Conservation (phyloP, 208 protist species). For the Trypanosoma vivax region DNA sequence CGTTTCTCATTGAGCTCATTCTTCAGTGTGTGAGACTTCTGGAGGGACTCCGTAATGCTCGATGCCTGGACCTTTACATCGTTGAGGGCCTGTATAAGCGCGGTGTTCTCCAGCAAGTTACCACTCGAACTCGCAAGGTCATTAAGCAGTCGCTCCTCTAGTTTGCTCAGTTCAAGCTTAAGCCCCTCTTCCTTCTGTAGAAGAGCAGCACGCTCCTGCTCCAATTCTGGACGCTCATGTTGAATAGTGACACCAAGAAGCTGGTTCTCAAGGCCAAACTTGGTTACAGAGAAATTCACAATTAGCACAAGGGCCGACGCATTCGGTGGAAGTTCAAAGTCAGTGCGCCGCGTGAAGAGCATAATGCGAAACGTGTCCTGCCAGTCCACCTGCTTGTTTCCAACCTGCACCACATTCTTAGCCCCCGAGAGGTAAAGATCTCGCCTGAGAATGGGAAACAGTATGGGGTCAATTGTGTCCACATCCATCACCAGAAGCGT, state of each 20-base stretch:
- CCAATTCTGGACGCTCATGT: constrained; percentile 95
- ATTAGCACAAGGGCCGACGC: constrained; percentile 84
- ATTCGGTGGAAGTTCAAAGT: constrained; percentile 84
- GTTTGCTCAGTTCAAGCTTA: constrained; percentile 90
- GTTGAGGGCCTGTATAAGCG: constrained; percentile 90
- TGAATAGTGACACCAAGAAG: constrained; percentile 93
- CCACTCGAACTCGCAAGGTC: constrained; percentile 91
- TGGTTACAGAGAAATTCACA: constrained; percentile 97
- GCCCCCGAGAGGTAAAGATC: constrained; percentile 88
- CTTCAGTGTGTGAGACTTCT: constrained; percentile 82
- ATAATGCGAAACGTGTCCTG: constrained; percentile 94
- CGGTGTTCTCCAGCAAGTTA: constrained; percentile 93
- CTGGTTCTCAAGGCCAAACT: constrained; percentile 93
- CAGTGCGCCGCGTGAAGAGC: constrained; percentile 90
- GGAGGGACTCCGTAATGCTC: constrained; percentile 80
- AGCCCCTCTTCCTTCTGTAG: constrained; percentile 93
- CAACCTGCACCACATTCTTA: constrained; percentile 92
- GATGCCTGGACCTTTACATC: constrained; percentile 90
- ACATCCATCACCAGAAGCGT: constrained; percentile 95
- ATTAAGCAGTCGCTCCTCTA: constrained; percentile 90
- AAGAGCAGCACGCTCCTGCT: constrained; percentile 90
- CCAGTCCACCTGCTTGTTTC: constrained; percentile 95
- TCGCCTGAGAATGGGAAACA: constrained; percentile 92
- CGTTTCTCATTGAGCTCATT: constrained; percentile 91
- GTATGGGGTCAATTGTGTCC: constrained; percentile 90